Evolutionary conservation across 2,329 filamentous ascomycete genomes (phyloP), one percentile per base, ranked within the genome.

Genomic region (Teratosphaeria viscida): DNA sequence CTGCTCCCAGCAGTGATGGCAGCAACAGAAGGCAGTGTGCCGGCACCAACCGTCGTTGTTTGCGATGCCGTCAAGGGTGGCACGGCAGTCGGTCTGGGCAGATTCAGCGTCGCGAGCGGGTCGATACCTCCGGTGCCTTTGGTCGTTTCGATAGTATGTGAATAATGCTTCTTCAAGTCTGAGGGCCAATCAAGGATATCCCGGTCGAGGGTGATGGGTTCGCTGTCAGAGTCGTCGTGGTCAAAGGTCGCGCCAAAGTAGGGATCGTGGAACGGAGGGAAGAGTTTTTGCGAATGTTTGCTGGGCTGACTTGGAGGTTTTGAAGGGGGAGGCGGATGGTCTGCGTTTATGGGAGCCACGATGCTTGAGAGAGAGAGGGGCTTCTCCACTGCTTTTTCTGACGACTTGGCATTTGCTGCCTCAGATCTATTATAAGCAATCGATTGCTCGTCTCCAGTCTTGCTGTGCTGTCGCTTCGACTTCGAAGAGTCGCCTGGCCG

Each of bases 121-220:
- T 71, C 65, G 47, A 67, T 69, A 23, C 62, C 63, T 29, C 39
- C 37, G 7, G 47, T 23, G n/a, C 43, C 6, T 26, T 26, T 59
- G 23, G 19, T 58, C 14, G 55, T 12, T 34, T 54, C 26, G 32
- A 34, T 23, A 32, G 19, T n/a, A 53, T 12, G 26, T 29, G 47
- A 35, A 5, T 37, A 52, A 23, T 57, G 58, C 47, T 54, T 58
- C 10, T n/a, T 39, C 12, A 27, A 26, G 29, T 63, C 58, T 23
- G 27, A 35, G 6, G 62, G 53, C 69, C 69, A 73, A 55, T 73
- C 70, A 26, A 74, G 59, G 49, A 74, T 74, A 27, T 67, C 66
- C 19, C 72, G 66, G 57, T 73, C 71, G 14, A 74, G 66, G 2
- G 68, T 67, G 29, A 73, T 69, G 2, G 62, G 69, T 34, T 66